Conservation (phyloP, 140 eudicot genomes). For the Anethum foeniculum region DNA sequence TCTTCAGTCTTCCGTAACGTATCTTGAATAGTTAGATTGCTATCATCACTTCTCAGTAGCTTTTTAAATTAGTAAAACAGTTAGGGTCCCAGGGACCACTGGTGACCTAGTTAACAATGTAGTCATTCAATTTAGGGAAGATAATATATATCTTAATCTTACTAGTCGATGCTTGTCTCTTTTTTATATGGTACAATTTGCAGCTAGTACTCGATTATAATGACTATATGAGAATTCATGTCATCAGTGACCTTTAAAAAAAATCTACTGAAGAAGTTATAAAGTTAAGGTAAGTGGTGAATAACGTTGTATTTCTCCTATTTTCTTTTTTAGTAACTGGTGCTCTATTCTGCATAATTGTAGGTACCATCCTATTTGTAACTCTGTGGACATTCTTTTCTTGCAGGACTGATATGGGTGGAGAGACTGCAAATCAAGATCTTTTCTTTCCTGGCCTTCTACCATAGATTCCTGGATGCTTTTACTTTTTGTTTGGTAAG, state of each 20-base stretch:
- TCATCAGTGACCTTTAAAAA: conserved; percentile 34
- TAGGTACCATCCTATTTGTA: neutral
- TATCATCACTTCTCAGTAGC: too few species aligned
- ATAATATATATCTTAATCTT: neutral
- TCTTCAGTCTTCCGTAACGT: too few species aligned
- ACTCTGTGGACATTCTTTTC: conserved; percentile 1
- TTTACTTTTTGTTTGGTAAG: conserved; percentile 80
- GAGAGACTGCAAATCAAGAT: conserved; percentile 80
- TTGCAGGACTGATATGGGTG: conserved; percentile 52
- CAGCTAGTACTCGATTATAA: conserved; percentile 86
- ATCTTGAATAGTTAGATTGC: too few species aligned
- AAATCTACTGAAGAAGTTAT: conserved; percentile 24
- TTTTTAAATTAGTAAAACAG: too few species aligned
- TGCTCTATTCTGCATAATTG: neutral
- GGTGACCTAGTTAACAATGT: too few species aligned
- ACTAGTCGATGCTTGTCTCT: neutral
- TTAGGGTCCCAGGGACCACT: too few species aligned
- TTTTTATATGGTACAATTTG: neutral
- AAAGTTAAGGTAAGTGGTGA: conserved; percentile 46
- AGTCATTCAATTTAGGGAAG: neutral
- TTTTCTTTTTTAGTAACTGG: neutral
- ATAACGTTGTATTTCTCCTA: conserved; percentile 1
- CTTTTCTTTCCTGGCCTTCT: conserved; percentile 60
- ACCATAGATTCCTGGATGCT: conserved; percentile 87
- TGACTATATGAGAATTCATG: conserved; percentile 67